Evolutionary conservation across 345 rosid species (phyloP).

Genomic region (Nephelium lappaceum): DNA sequence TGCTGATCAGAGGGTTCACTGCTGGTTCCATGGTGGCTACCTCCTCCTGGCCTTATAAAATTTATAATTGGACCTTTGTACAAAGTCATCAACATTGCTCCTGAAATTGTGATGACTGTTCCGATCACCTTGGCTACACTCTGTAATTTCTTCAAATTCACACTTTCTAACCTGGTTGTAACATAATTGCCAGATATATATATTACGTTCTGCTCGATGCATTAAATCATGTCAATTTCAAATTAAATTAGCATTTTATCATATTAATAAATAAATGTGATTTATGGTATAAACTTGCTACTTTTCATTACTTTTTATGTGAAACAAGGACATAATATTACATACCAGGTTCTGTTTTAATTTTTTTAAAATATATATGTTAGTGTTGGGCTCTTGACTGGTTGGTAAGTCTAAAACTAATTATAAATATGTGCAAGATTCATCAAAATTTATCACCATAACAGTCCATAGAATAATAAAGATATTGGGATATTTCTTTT

Average conservation of each 20-base stretch:
- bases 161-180: constrained; percentile 63
- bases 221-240: no score
- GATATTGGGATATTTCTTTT: background rate
- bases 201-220: background rate
- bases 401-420: no score
- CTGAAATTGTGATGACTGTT: constrained; percentile 67
- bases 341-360: no score
- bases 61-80: constrained; percentile 83
- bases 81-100: constrained; percentile 96
- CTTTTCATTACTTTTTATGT: no score
- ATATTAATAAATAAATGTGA: no score
- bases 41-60: constrained; percentile 42
- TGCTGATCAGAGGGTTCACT: constrained; percentile 45
- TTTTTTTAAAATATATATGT: no score
- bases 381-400: no score
- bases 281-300: no score
- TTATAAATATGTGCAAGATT: background rate
- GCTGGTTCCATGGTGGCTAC: constrained; percentile 32
- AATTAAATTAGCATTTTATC: no score
- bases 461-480: background rate
- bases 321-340: no score
- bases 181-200: constrained; percentile 4
- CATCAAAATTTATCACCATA: background rate
- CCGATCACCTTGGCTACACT: constrained; percentile 80
- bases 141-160: constrained; percentile 55